These are phyloP conservation scores for Euryodendron excelsum DNA, from an alignment of 148 eudicot genomes.

Conservation along the genomic window DNA sequence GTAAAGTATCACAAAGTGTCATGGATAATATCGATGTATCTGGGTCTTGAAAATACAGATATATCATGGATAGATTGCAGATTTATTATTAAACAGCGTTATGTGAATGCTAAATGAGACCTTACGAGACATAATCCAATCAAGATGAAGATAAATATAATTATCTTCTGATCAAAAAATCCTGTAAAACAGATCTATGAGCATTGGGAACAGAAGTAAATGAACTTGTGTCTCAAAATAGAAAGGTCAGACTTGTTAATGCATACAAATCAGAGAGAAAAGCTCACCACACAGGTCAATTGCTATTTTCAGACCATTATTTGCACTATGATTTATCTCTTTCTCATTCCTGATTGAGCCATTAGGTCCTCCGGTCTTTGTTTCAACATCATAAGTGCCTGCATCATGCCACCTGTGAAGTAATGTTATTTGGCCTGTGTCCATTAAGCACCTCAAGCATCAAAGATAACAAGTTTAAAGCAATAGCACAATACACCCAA, in stretches of 20 bases:
- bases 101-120: background rate
- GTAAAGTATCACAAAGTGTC: too few relatives aligned
- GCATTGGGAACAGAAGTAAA: background rate
- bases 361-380: constrained; percentile 93
- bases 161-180: background rate
- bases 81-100: background rate
- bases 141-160: background rate
- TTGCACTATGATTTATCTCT: constrained; percentile 60
- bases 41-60: background rate
- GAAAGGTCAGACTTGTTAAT: background rate
- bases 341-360: constrained; percentile 70
- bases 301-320: constrained; percentile 65
- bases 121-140: background rate
- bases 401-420: constrained; percentile 85
- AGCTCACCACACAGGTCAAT: constrained; percentile 73
- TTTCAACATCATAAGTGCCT: constrained; percentile 74
- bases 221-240: background rate
- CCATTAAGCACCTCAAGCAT: background rate
- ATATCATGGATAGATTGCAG: background rate
- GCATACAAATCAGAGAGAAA: background rate
- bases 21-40: background rate
- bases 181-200: background rate
- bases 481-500: background rate
- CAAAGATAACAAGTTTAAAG: background rate
- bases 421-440: background rate